phyloP scores from a whole-genome alignment of 2,329 filamentous ascomycete genomes.

The Stemphylium vesicarium region DNA sequence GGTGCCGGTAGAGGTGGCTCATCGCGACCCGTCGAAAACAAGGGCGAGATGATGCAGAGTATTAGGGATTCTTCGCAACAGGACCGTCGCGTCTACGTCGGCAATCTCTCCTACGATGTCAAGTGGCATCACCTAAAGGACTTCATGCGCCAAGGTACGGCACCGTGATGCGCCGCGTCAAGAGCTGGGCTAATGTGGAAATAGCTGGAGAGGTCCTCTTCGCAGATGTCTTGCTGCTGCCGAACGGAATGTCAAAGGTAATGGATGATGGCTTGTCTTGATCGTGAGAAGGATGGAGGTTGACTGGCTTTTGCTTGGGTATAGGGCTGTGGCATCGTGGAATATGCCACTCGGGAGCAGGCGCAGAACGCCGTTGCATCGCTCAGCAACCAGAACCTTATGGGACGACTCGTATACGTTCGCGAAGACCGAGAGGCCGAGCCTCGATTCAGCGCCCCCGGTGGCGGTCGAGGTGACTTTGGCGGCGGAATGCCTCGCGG shows the following conservation, averaged over 20 bases:
- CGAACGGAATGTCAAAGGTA: conserved; percentile 99
- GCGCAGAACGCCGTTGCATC: conserved; percentile 96
- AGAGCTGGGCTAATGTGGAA: conserved; percentile 45
- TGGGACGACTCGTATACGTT: conserved; percentile 98
- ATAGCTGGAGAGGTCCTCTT: conserved; percentile 98
- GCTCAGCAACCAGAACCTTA: conserved; percentile 98
- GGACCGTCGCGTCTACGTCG: conserved; percentile 98
- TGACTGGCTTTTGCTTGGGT: conserved; percentile 89
- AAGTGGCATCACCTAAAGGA: conserved; percentile 99
- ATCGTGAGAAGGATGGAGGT: conserved; percentile 90
- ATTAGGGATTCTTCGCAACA: conserved; percentile 95
- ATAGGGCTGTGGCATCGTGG: conserved; percentile 99
- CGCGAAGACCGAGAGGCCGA: conserved; percentile 98
- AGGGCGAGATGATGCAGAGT: conserved; percentile 95
- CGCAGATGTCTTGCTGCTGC: conserved; percentile 98
- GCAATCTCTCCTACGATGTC: conserved; percentile 98
- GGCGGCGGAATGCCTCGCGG: conserved; percentile 46
- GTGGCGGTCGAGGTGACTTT: conserved; percentile 54
- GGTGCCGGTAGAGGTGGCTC: conserved; percentile 58
- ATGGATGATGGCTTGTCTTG: conserved; percentile 87
- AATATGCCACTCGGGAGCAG: conserved; percentile 99
- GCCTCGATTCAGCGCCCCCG: conserved; percentile 86
- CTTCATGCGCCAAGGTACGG: conserved; percentile 98
- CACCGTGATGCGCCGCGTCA: conserved; percentile 19
- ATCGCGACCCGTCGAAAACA: conserved; percentile 78